Conservation (phyloP, 768 basidiomycete genomes). For the Pleurotus ostreatus region DNA sequence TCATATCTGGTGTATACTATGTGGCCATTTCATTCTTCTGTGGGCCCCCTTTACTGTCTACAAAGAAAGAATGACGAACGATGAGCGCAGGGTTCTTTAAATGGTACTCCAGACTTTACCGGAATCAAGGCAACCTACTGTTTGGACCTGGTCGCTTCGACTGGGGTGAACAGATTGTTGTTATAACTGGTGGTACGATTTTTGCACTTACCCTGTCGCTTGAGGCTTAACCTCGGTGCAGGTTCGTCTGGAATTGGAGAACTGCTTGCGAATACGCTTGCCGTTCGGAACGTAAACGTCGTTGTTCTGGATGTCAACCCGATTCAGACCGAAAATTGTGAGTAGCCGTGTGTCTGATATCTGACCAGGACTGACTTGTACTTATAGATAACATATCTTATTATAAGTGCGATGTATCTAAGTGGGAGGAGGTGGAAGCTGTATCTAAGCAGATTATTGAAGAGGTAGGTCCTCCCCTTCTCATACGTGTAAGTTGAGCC, state of each 20-base stretch:
- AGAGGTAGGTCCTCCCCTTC: slow-evolving; percentile 47
- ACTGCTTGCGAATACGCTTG: slow-evolving; percentile 82
- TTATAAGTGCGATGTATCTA: slow-evolving; percentile 90
- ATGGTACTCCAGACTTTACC: slow-evolving; percentile 70
- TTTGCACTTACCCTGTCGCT: background rate
- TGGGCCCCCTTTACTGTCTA: slow-evolving; percentile 32
- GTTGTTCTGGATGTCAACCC: slow-evolving; percentile 85
- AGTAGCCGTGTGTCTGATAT: slow-evolving; percentile 16
- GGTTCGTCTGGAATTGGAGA: slow-evolving; percentile 90
- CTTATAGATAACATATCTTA: slow-evolving; percentile 69
- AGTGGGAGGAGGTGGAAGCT: slow-evolving; percentile 78
- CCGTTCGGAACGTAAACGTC: slow-evolving; percentile 75
- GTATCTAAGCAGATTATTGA: slow-evolving; percentile 70
- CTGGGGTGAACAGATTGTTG: slow-evolving; percentile 87
- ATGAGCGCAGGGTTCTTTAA: slow-evolving; percentile 52
- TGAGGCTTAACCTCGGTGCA: slow-evolving; percentile 21
- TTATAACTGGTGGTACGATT: slow-evolving; percentile 80
- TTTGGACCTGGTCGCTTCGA: slow-evolving; percentile 60
- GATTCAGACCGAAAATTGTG: slow-evolving; percentile 73
- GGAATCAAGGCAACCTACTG: slow-evolving; percentile 67
- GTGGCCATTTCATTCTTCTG: slow-evolving; percentile 61
- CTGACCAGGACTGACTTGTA: background rate
- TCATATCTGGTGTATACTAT: slow-evolving; percentile 52
- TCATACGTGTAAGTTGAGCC: background rate
- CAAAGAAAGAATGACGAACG: no score